Evolutionary conservation across 192 early-diverging fungal genomes (phyloP).

Genomic region (Coemansia sp.): DNA sequence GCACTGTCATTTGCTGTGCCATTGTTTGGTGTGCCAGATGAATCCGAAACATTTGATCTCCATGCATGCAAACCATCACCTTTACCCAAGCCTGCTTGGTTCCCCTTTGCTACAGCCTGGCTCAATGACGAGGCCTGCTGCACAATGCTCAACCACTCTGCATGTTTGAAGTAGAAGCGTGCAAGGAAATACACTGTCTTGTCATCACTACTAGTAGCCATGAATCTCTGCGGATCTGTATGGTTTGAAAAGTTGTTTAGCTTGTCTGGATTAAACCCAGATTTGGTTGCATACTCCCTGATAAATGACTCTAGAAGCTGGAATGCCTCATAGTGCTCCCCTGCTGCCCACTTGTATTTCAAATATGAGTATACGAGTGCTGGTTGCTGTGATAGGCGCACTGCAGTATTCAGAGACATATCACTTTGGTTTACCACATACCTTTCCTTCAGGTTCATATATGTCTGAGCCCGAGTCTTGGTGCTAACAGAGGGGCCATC

Average conservation of each 20-base stretch:
- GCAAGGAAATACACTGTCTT: slow-evolving; percentile 52
- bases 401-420: slow-evolving; percentile 13
- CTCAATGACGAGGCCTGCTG: slow-evolving; percentile 16
- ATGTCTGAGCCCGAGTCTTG: slow-evolving; percentile 14
- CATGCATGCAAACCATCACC: background rate
- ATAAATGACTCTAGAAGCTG: slow-evolving; percentile 77
- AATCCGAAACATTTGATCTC: slow-evolving; percentile 6
- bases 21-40: background rate
- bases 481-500: background rate
- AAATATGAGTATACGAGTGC: slow-evolving; percentile 78
- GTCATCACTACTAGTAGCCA: background rate
- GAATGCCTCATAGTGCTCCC: slow-evolving; percentile 56
- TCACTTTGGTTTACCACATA: background rate
- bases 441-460: slow-evolving; percentile 11
- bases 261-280: slow-evolving; percentile 28
- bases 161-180: slow-evolving; percentile 86
- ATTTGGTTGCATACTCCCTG: slow-evolving; percentile 55
- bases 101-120: slow-evolving; percentile 8
- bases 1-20: background rate
- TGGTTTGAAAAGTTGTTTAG: slow-evolving; percentile 19
- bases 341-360: slow-evolving; percentile 58
- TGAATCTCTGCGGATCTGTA: background rate
- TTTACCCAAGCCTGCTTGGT: background rate
- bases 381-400: slow-evolving; percentile 34
- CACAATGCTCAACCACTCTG: slow-evolving; percentile 79